These are phyloP conservation scores for Kodamaea fukazawae DNA, from an alignment of 805 yeast species.

Conservation along the genomic window DNA sequence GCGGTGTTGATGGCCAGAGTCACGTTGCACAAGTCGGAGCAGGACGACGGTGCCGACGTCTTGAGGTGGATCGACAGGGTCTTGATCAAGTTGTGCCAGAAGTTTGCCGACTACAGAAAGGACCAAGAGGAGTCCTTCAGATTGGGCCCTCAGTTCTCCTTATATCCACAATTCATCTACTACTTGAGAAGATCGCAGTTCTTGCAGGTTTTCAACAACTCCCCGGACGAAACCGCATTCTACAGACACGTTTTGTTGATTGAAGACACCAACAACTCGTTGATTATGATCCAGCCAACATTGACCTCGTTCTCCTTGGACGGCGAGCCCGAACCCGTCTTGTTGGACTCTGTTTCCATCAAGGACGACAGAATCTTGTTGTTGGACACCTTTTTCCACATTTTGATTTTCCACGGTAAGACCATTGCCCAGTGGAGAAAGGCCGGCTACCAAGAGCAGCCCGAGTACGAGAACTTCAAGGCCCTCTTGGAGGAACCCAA, in stretches of 20 bases:
- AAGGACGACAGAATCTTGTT: slow-evolving; percentile 83
- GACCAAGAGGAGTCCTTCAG: slow-evolving; percentile 82
- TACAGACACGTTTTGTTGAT: slow-evolving; percentile 88
- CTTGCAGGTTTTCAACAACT: slow-evolving; percentile 92
- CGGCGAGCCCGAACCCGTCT: slow-evolving; percentile 81
- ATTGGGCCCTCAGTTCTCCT: slow-evolving; percentile 75
- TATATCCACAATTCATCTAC: slow-evolving; percentile 94
- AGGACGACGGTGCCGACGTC: slow-evolving; percentile 89
- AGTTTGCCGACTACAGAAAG: slow-evolving; percentile 89
- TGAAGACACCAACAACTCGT: slow-evolving; percentile 88
- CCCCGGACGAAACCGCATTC: slow-evolving; percentile 98
- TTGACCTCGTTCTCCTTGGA: slow-evolving; percentile 79
- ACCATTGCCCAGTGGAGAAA: slow-evolving; percentile 96
- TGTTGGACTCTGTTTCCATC: slow-evolving; percentile 89
- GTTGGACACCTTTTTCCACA: slow-evolving; percentile 94
- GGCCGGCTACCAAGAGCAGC: slow-evolving; percentile 88
- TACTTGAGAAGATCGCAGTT: slow-evolving; percentile 96
- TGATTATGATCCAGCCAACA: slow-evolving; percentile 98
- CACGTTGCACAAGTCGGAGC: slow-evolving; percentile 75
- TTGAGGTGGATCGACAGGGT: slow-evolving; percentile 93
- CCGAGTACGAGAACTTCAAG: slow-evolving; percentile 86
- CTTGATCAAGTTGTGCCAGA: slow-evolving; percentile 84
- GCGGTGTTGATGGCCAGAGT: slow-evolving; percentile 90
- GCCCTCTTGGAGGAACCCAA: slow-evolving; percentile 84
- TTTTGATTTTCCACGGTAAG: slow-evolving; percentile 91